Percentiles rank a stretch among this genome's conserved stretches.
Conservation (phyloP, 306 rosid species). For the Dicorynia guianensis region DNA sequence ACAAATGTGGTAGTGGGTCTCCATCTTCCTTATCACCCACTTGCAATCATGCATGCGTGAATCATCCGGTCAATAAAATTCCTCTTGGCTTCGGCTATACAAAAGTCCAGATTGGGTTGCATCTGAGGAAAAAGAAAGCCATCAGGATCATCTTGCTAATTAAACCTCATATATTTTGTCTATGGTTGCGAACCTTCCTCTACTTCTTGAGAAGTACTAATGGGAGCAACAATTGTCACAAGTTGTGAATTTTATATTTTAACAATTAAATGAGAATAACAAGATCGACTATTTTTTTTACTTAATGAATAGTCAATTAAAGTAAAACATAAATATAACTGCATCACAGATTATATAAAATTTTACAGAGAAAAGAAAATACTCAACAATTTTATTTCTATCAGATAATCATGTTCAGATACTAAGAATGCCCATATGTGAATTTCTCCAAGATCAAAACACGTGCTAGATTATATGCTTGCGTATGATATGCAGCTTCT, state of each 20-base stretch:
- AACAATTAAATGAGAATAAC: too few relatives aligned
- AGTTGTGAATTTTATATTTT: too few relatives aligned
- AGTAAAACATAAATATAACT: too few relatives aligned
- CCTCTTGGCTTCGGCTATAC: constrained; percentile 59
- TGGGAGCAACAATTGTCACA: too few relatives aligned
- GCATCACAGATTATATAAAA: too few relatives aligned
- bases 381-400: not conserved
- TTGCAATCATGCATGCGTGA: constrained; percentile 60
- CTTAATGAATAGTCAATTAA: too few relatives aligned
- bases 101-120: constrained; percentile 60
- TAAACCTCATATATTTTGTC: constrained; percentile 34
- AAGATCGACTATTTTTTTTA: too few relatives aligned
- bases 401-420: not conserved
- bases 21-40: constrained; percentile 56
- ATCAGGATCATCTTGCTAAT: constrained; percentile 17
- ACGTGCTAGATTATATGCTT: constrained; percentile 10
- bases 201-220: not conserved
- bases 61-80: constrained; percentile 52
- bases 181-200: constrained; percentile 38
- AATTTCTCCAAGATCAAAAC: constrained; percentile 19
- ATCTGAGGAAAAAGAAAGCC: constrained; percentile 36
- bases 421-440: not conserved
- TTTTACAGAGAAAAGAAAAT: not conserved
- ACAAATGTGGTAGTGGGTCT: constrained; percentile 46
- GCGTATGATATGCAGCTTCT: constrained; percentile 32